Base-by-base conservation (phyloP, 495 filamentous ascomycete species). In the Daldinia childiae region DNA sequence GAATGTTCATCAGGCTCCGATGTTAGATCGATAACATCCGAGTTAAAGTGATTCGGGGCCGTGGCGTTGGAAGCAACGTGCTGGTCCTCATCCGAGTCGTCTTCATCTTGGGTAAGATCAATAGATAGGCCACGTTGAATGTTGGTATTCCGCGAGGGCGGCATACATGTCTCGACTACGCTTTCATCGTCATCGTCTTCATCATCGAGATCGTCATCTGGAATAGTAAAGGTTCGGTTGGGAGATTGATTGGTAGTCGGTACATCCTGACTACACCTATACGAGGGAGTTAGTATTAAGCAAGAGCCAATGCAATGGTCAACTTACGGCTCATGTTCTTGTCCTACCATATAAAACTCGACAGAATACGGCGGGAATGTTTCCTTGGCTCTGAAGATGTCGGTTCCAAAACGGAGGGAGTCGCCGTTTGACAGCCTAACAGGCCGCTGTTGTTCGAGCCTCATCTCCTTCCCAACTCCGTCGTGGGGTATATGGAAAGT, bases 141-240 rank as follows among this genome's bases (percentile, higher is more conserved):
- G 70, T 17, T 41, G 32, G 8, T 43, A 41, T 58, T 76, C 32
- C 11, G 71, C 63, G 30, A 62, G 62, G 68, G 17, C 2, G 24
- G 24, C 36, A 60, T 39, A 9, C 1, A 26, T 45, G 24, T 21
- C 62, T 73, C 62, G n/a, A 72, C 55, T 2, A 74, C 72, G 27
- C 71, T 75, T 15, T 76, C 76, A 56, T 82, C 80, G 41, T 81
- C 86, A 12, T 83, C 85, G 43, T 86, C 82, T 8, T 82, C 78
- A 6, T 84, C 83, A 36, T 80, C 79, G 6, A 45, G 39, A 50
- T 78, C 74, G 29, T 83, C 82, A 19, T 79, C 80, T 14, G 77
- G 80, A 29, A 88, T 85, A 38, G 88, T 87, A 73, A 81, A 82
- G 27, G 69, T 66, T 34, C 74, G 64, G 38, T 34, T 66, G 34